Evolutionary conservation across 1,139 yeast genomes (phyloP).

Genomic region (Schwanniomyces etchellsii): DNA sequence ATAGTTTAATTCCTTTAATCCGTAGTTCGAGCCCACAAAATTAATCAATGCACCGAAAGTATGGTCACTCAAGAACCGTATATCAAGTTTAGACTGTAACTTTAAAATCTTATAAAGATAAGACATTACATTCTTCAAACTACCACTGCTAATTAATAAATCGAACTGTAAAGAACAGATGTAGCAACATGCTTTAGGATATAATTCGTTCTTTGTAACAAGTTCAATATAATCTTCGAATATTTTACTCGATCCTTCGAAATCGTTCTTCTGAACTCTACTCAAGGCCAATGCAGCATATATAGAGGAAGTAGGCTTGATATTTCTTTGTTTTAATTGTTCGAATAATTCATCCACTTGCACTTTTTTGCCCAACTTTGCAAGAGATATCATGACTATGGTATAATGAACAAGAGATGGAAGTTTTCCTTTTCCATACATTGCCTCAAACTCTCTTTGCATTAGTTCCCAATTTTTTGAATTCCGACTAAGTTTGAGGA

Average conservation of each 20-base stretch:
- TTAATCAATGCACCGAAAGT: slow-evolving; percentile 13
- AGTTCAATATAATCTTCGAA: slow-evolving; percentile 14
- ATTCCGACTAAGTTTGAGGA: slow-evolving; percentile 46
- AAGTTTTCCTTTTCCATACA: slow-evolving; percentile 51
- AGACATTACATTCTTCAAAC: slow-evolving; percentile 32
- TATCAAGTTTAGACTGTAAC: slow-evolving; percentile 11
- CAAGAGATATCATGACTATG: slow-evolving; percentile 59
- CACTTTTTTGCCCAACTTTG: slow-evolving; percentile 48
- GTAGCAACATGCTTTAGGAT: slow-evolving; percentile 13
- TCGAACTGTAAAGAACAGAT: slow-evolving; percentile 38
- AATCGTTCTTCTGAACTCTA: slow-evolving; percentile 40
- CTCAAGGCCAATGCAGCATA: slow-evolving; percentile 45
- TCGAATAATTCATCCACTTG: slow-evolving; percentile 50
- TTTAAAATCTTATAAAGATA: slow-evolving; percentile 30
- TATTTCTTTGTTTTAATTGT: slow-evolving; percentile 40
- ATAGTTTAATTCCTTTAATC: slow-evolving; percentile 17
- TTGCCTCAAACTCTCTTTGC: slow-evolving; percentile 56
- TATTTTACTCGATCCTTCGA: slow-evolving; percentile 28
- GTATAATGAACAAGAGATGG: slow-evolving; percentile 59
- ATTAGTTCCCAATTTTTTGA: slow-evolving; percentile 54
- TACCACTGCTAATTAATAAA: slow-evolving; percentile 31
- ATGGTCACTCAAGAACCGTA: slow-evolving; percentile 14
- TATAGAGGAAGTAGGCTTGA: slow-evolving; percentile 45
- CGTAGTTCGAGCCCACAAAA: slow-evolving; percentile 18
- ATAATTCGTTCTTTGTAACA: slow-evolving; percentile 6